These are phyloP conservation scores for Tetrapyrgos nigripes DNA, from an alignment of 1,284 basidiomycete genomes.

Conservation along the genomic window DNA sequence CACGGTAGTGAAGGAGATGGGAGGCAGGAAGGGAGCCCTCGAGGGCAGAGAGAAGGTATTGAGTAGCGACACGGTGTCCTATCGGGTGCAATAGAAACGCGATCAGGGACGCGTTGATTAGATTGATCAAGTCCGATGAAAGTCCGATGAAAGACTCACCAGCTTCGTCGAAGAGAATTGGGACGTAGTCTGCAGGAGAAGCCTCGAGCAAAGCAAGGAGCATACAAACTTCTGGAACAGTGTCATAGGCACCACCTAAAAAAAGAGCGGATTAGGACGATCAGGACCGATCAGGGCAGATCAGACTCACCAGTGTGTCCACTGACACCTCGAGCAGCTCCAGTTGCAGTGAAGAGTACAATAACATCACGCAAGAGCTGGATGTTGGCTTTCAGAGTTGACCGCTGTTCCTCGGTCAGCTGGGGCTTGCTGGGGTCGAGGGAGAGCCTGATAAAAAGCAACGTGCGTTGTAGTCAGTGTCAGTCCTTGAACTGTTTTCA, in stretches of 20 bases:
- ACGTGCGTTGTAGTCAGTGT: conserved; percentile 17
- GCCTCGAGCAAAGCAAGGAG: conserved; percentile 73
- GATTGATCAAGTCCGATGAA: conserved; percentile 1
- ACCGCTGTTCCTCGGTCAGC: conserved; percentile 65
- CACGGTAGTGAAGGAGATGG: conserved; percentile 83
- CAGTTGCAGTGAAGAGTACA: conserved; percentile 83
- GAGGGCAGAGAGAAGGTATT: conserved; percentile 81
- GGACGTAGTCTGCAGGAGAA: conserved; percentile 62
- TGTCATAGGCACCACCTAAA: conserved; percentile 83
- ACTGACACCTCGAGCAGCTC: conserved; percentile 81
- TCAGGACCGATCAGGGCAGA: background rate
- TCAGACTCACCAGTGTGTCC: conserved; percentile 74
- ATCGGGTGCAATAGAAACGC: conserved; percentile 3
- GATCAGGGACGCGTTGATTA: background rate
- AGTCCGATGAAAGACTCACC: conserved; percentile 49
- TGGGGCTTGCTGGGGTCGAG: conserved; percentile 72
- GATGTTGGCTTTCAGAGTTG: conserved; percentile 70
- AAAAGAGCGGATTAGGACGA: background rate
- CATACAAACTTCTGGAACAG: conserved; percentile 82
- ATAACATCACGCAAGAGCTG: conserved; percentile 83
- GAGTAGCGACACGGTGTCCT: conserved; percentile 89
- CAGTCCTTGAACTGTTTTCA: conserved; percentile 9
- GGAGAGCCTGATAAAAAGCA: conserved; percentile 53
- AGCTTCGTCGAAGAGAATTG: conserved; percentile 79
- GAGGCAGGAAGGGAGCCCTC: conserved; percentile 75